These are phyloP conservation scores for Aureoboletus auriporus DNA, from an alignment of 768 basidiomycete genomes.

Conservation along the genomic window DNA sequence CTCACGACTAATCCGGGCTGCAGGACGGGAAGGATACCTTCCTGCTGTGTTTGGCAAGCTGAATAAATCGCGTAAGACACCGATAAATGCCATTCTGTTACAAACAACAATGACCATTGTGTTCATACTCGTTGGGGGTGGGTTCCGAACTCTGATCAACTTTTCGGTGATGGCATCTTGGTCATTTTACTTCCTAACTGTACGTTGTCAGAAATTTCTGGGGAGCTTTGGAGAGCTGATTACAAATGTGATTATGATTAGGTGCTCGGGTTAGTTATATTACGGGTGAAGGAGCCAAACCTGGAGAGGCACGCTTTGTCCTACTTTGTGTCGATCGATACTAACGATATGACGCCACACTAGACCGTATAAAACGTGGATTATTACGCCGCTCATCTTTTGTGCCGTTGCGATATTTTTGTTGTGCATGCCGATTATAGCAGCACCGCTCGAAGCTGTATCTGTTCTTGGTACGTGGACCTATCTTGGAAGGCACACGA, in stretches of 20 bases:
- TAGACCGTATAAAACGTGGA: constrained; percentile 94
- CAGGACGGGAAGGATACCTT: constrained; percentile 84
- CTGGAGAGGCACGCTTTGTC: constrained; percentile 58
- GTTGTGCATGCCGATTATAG: constrained; percentile 90
- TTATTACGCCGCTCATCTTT: constrained; percentile 85
- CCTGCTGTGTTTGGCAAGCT: constrained; percentile 80
- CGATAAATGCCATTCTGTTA: constrained; percentile 81
- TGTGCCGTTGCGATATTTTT: constrained; percentile 63
- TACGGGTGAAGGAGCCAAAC: constrained; percentile 87
- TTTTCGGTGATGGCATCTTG: constrained; percentile 85
- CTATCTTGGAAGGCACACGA: background rate
- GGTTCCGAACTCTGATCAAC: constrained; percentile 85
- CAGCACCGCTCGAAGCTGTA: constrained; percentile 84
- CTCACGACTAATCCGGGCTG: constrained; percentile 84
- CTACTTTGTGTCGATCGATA: background rate
- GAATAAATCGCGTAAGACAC: constrained; percentile 74
- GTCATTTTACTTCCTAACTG: constrained; percentile 86
- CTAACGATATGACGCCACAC: background rate
- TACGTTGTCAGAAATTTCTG: constrained; percentile 31
- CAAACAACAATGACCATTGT: constrained; percentile 69
- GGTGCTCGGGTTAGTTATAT: constrained; percentile 85
- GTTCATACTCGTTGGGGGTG: constrained; percentile 85
- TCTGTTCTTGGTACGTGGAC: constrained; percentile 72
- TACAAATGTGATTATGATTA: constrained; percentile 32
- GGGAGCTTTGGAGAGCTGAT: background rate